Evolutionary conservation across 495 filamentous ascomycete species (phyloP).

Genomic region (Clavariopsis aquatica): DNA sequence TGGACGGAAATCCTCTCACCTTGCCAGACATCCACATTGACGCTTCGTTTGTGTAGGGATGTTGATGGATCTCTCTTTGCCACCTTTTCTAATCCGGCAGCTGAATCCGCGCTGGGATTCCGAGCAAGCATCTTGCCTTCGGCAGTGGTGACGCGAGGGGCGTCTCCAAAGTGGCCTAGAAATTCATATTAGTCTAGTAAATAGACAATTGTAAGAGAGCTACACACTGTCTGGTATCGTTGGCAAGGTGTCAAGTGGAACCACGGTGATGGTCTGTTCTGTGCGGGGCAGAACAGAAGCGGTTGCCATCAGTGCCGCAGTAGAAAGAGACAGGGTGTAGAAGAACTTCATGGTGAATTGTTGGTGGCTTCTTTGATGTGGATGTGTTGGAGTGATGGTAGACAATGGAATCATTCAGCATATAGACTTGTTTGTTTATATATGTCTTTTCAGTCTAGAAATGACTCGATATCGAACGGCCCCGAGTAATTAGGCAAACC

Average conservation of each 20-base stretch:
- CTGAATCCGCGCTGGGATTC: background rate
- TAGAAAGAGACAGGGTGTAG: conserved; percentile 2
- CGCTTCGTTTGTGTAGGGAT: no score
- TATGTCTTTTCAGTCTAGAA: no score
- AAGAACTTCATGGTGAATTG: conserved; percentile 1
- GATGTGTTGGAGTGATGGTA: background rate
- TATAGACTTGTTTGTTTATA: no score
- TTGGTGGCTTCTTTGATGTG: conserved; percentile 2
- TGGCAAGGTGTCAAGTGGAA: background rate
- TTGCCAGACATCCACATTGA: background rate
- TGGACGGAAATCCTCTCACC: background rate
- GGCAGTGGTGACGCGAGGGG: background rate
- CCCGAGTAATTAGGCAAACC: no score
- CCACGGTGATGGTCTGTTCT: background rate
- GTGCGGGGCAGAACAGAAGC: background rate
- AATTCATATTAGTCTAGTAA: background rate
- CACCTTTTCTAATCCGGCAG: no score
- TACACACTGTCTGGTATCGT: background rate
- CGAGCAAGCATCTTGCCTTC: background rate
- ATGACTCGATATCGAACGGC: no score
- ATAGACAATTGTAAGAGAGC: background rate
- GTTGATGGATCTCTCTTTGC: no score
- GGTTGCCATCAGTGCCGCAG: background rate
- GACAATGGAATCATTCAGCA: no score
- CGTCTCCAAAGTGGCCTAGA: background rate